Base-by-base conservation (phyloP, 2,329 filamentous ascomycete genomes). In the Colletotrichum sublineola region DNA sequence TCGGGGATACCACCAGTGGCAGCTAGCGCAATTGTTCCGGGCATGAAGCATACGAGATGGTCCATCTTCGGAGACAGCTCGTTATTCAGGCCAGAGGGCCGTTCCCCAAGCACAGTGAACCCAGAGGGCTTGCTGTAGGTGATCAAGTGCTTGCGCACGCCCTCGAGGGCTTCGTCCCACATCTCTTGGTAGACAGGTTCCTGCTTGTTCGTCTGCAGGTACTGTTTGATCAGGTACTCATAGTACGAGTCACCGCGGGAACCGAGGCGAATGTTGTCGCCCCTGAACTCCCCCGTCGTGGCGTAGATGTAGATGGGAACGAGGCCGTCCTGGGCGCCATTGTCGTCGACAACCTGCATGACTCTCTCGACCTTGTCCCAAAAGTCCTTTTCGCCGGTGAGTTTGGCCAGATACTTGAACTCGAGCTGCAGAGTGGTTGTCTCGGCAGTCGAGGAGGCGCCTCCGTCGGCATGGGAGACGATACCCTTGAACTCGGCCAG, bases 171-270 rank as follows among this genome's bases (percentile, higher is more conserved):
- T 80, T 99, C 93, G 50, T 96, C 88, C 95, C 97, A 99, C 91
- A 99, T 94, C 18, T 96, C 93, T 75, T 92, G 87, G 82, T 99
- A 99, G 20, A 98, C 84, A 0, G 91, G 87, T 80, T 99, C 96
- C 78, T 95, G 87, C 80, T 93, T 91, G 68, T 93, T 94, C 15
- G 96, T 99, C 82, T 99, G 96, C 29, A 98, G 87, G 80, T 97
- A 98, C 81, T 99, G 96, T 84, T 99, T 99, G 86, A 98, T 97
- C 63, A 99, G 90, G 81, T 99, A 99, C 83, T 99, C 94, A 83
- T 99, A 99, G 84, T 98, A 99, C 60, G 95, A 98, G 84, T 99
- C 96, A 57, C 96, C 96, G 73, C 96, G 90, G 80, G 94, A 98
- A 50, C 96, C 96, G 31, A 98, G 87, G 24, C 96, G 93, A 78